Evolutionary conservation across 2,329 filamentous ascomycete genomes (phyloP).

Genomic region (Zasmidium citrigriseum): DNA sequence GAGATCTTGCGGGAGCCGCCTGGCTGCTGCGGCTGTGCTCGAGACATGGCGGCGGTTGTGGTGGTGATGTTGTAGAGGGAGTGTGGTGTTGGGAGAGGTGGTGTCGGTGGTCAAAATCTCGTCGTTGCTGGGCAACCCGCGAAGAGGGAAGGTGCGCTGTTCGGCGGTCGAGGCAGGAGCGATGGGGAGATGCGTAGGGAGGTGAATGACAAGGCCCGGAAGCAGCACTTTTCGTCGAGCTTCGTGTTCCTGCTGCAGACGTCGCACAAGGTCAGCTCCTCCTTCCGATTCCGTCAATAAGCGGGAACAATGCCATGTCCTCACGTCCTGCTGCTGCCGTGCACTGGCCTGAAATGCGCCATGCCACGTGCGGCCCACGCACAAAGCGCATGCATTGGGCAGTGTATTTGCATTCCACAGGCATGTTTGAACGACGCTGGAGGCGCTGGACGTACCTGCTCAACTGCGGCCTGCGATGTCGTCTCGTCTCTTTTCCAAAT

Average conservation of each 20-base stretch:
- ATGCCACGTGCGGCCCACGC: constrained; percentile 21
- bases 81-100: not conserved
- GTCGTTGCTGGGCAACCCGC: not conserved
- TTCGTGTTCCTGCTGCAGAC: constrained; percentile 16
- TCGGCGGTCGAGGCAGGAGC: constrained; percentile 1
- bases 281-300: constrained; percentile 16
- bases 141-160: constrained; percentile 5
- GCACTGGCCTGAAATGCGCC: constrained; percentile 14
- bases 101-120: not conserved
- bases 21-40: constrained; percentile 29
- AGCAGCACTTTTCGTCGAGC: not conserved
- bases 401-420: constrained; percentile 8
- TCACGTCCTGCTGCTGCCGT: constrained; percentile 1
- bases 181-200: not conserved
- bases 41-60: constrained; percentile 22
- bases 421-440: not conserved
- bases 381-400: constrained; percentile 12
- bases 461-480: not conserved
- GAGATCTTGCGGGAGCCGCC: constrained; percentile 85
- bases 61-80: not conserved
- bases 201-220: not conserved
- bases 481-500: not conserved
- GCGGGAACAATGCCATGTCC: constrained; percentile 9
- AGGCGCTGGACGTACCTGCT: constrained; percentile 2
- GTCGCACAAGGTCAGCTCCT: constrained; percentile 19